Conservation (phyloP, 1,284 basidiomycete genomes). For the Omphalotus olearius region DNA sequence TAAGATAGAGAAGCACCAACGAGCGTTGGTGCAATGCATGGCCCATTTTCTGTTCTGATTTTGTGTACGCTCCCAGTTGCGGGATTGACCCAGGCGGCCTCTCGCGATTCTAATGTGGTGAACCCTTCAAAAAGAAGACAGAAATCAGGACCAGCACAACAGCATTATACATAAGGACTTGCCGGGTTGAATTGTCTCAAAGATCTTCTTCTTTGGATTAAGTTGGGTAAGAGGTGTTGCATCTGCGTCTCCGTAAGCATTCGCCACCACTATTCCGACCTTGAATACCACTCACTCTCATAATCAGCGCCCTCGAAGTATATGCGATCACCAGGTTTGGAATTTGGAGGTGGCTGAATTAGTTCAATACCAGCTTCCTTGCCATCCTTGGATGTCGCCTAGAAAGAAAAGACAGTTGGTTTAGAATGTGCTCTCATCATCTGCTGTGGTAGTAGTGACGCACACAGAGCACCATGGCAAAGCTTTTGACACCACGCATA, state of each 20-base stretch:
- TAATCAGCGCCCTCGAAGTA: conserved; percentile 90
- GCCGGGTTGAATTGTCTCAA: conserved; percentile 91
- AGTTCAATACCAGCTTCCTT: conserved; percentile 91
- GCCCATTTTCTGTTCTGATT: conserved; percentile 82
- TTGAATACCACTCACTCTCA: conserved; percentile 53
- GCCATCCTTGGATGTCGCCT: conserved; percentile 87
- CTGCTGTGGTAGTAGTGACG: conserved; percentile 21
- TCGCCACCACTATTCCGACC: background rate
- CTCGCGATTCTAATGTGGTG: conserved; percentile 79
- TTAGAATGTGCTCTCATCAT: background rate
- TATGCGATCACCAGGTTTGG: conserved; percentile 86
- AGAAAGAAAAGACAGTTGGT: conserved; percentile 1
- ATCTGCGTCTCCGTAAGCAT: conserved; percentile 36
- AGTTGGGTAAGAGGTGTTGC: conserved; percentile 74
- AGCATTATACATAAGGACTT: conserved; percentile 13
- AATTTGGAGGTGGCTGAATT: conserved; percentile 81
- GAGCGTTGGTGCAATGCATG: conserved; percentile 78
- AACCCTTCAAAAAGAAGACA: conserved; percentile 50
- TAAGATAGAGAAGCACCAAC: conserved; percentile 86
- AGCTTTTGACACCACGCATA: conserved; percentile 96
- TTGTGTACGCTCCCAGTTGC: conserved; percentile 76
- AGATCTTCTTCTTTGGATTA: conserved; percentile 98
- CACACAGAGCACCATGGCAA: conserved; percentile 93
- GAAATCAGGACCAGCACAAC: background rate
- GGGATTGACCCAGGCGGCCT: conserved; percentile 91